A percentile compares a stretch with the other conserved stretches of the same genome.
Conservation (phyloP, 1,284 basidiomycete species). For the Trichosporon coremiiforme region DNA sequence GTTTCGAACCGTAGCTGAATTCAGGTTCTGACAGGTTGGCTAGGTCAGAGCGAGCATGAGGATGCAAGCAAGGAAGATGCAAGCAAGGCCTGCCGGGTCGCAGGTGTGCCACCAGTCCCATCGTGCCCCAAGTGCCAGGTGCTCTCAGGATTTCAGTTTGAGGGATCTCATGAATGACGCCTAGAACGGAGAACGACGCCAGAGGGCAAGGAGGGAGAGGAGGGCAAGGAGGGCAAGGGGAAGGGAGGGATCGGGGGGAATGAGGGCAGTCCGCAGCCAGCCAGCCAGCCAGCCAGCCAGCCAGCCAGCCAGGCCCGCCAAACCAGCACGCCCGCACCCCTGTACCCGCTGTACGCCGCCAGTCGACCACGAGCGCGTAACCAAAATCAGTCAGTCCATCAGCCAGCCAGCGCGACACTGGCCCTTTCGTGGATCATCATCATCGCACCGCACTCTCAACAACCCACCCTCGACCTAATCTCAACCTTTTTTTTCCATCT, state of each 20-base stretch:
- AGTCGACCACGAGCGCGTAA: background rate
- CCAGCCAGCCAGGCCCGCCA: background rate
- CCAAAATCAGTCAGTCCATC: constrained; percentile 15
- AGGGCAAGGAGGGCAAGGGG: background rate
- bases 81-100: too few species aligned
- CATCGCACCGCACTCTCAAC: background rate
- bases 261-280: background rate
- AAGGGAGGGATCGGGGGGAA: background rate
- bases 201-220: background rate
- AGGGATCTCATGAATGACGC: constrained; percentile 15
- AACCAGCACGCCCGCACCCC: background rate
- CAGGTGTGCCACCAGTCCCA: constrained; percentile 3
- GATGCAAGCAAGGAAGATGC: too few species aligned
- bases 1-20: constrained; percentile 13
- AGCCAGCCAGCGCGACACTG: constrained; percentile 19
- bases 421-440: constrained; percentile 13
- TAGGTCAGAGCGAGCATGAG: background rate
- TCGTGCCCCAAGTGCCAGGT: background rate
- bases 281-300: constrained; percentile 9
- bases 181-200: constrained; percentile 9
- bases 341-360: background rate
- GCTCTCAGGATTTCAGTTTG: constrained; percentile 16
- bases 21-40: background rate
- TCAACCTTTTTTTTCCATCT: constrained; percentile 5
- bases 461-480: background rate